Conservation (phyloP, 1,284 basidiomycete species). For the Sporisorium iseilematis-ciliati region DNA sequence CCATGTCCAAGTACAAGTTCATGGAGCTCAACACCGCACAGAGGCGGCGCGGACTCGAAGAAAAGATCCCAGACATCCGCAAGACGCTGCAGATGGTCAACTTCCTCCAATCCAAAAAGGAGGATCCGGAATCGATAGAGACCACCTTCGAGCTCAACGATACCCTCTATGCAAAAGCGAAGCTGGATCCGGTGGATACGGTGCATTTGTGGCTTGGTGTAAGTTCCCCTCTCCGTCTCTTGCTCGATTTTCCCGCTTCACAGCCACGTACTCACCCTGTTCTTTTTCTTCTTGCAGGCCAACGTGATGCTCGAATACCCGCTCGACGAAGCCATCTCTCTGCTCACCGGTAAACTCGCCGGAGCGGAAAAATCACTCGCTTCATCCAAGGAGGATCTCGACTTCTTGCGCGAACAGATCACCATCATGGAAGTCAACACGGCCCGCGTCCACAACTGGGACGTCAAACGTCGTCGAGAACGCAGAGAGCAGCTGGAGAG, state of each 20-base stretch:
- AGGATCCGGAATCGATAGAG: slow-evolving; percentile 75
- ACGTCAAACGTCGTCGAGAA: slow-evolving; percentile 84
- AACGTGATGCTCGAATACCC: slow-evolving; percentile 97
- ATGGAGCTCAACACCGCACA: slow-evolving; percentile 92
- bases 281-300: slow-evolving; percentile 40
- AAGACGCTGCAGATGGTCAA: slow-evolving; percentile 92
- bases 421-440: slow-evolving; percentile 99
- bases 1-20: slow-evolving; percentile 97
- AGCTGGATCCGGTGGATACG: slow-evolving; percentile 85
- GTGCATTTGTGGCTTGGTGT: slow-evolving; percentile 98
- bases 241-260: not conserved
- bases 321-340: slow-evolving; percentile 80
- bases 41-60: slow-evolving; percentile 82
- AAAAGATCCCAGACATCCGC: slow-evolving; percentile 96
- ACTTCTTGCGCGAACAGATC: slow-evolving; percentile 92
- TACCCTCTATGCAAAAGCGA: slow-evolving; percentile 91
- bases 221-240: slow-evolving; percentile 42
- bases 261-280: not conserved
- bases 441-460: slow-evolving; percentile 95
- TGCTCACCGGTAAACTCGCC: slow-evolving; percentile 83
- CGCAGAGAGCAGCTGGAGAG: slow-evolving; percentile 47
- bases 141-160: slow-evolving; percentile 97
- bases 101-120: slow-evolving; percentile 75
- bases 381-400: slow-evolving; percentile 86
- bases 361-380: slow-evolving; percentile 79